phyloP scores from a whole-genome alignment of 2,329 filamentous ascomycete genomes.

The Berkeleyomyces rouxiae region DNA sequence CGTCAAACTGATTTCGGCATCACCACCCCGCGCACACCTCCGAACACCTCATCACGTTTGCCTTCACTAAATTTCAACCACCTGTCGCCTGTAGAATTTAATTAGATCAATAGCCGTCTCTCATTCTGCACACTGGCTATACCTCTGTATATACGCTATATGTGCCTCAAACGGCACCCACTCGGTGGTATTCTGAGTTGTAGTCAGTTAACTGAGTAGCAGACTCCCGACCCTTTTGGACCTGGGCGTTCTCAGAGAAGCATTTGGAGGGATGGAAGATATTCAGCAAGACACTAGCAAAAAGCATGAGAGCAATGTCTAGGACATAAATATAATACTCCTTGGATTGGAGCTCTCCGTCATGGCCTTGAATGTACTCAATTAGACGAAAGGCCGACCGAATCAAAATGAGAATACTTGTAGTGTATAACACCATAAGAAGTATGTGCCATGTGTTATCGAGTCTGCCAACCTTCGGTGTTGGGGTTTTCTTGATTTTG shows the following conservation, averaged over 20 bases:
- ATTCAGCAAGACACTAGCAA: background rate
- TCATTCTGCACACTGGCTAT: too few relatives aligned
- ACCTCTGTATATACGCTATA: too few relatives aligned
- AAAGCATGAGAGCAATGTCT: slow-evolving; percentile 25
- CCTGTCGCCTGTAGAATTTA: too few relatives aligned
- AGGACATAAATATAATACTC: slow-evolving; percentile 29
- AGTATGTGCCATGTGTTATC: slow-evolving; percentile 19
- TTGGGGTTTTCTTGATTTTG: slow-evolving; percentile 15
- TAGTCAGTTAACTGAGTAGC: background rate
- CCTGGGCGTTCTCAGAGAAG: background rate
- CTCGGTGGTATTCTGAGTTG: background rate
- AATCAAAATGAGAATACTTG: slow-evolving; percentile 27
- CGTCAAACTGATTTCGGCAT: too few relatives aligned
- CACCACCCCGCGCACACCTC: too few relatives aligned
- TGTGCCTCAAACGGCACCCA: too few relatives aligned
- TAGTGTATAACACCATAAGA: slow-evolving; percentile 20
- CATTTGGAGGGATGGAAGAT: background rate
- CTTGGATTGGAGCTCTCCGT: slow-evolving; percentile 25
- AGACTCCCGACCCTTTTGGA: background rate
- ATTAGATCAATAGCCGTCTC: too few relatives aligned
- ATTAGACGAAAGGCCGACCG: slow-evolving; percentile 30
- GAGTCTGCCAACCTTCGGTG: slow-evolving; percentile 11
- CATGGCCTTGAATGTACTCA: slow-evolving; percentile 29
- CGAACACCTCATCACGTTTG: too few relatives aligned
- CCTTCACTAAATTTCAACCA: too few relatives aligned